Percentiles rank a stretch among this genome's conserved stretches.
Conservation (phyloP, 495 filamentous ascomycete genomes). For the Penicillium simplicissimum region DNA sequence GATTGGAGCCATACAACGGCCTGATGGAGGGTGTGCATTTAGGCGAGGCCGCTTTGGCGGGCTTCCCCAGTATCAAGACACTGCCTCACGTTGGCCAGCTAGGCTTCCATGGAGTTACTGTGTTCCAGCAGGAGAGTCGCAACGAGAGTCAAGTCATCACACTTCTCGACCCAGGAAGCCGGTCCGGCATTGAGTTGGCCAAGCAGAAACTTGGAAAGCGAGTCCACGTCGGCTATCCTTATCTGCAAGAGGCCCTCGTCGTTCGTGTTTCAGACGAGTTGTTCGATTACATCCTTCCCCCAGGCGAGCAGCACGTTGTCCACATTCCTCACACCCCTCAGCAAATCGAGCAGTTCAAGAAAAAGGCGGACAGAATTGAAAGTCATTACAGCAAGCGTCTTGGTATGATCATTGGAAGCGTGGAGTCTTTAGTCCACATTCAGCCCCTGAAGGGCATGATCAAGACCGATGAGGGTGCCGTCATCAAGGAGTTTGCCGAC, state of each 20-base stretch:
- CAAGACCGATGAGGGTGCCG: slow-evolving; percentile 88
- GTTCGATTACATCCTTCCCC: slow-evolving; percentile 79
- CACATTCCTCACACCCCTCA: slow-evolving; percentile 69
- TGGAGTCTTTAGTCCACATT: slow-evolving; percentile 88
- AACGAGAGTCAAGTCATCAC: slow-evolving; percentile 97
- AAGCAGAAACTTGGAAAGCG: slow-evolving; percentile 78
- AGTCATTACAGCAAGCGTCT: slow-evolving; percentile 83
- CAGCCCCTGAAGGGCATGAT: slow-evolving; percentile 87
- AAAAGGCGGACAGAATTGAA: slow-evolving; percentile 83
- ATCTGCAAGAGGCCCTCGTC: slow-evolving; percentile 91
- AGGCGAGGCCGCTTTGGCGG: slow-evolving; percentile 77
- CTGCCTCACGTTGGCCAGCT: slow-evolving; percentile 76
- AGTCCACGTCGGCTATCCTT: slow-evolving; percentile 93
- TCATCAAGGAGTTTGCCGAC: slow-evolving; percentile 87
- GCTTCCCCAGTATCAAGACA: slow-evolving; percentile 86
- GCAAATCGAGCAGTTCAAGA: slow-evolving; percentile 79
- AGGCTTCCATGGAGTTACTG: slow-evolving; percentile 87
- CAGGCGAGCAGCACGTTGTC: slow-evolving; percentile 60
- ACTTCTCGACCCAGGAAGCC: slow-evolving; percentile 68
- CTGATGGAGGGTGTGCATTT: slow-evolving; percentile 85
- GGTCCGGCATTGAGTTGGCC: slow-evolving; percentile 68
- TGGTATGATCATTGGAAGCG: slow-evolving; percentile 80
- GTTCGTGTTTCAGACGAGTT: slow-evolving; percentile 88
- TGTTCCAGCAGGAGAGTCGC: slow-evolving; percentile 96
- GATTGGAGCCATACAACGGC: slow-evolving; percentile 80